A percentile compares a stretch with the other conserved stretches of the same genome.
phyloP scores from a whole-genome alignment of 1,139 yeast species.

The Sugiyamaella paludigena region DNA sequence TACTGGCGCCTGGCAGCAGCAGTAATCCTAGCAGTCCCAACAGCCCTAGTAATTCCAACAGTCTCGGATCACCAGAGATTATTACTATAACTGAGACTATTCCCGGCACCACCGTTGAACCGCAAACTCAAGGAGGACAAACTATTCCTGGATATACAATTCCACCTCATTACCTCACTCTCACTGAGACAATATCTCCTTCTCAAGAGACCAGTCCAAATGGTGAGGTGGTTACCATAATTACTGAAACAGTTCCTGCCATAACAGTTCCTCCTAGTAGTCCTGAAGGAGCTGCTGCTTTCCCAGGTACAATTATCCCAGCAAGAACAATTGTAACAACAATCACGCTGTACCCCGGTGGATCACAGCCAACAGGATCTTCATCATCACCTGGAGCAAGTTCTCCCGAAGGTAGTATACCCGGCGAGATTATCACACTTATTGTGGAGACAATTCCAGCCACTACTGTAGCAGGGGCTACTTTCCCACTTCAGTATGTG shows the following conservation, averaged over 20 bases:
- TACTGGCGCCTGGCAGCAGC: neutral
- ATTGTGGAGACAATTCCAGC: constrained; percentile 17
- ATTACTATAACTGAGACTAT: constrained; percentile 9
- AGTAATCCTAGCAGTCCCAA: neutral
- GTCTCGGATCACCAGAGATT: neutral
- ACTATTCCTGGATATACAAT: constrained; percentile 22
- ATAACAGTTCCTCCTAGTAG: constrained; percentile 15
- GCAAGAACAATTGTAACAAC: constrained; percentile 18
- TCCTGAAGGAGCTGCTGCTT: constrained; percentile 12
- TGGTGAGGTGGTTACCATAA: constrained; percentile 1
- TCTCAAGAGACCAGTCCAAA: constrained; percentile 1
- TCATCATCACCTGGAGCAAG: constrained; percentile 2
- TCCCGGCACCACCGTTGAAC: constrained; percentile 21
- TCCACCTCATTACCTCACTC: constrained; percentile 14
- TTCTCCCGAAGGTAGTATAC: neutral
- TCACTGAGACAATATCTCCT: constrained; percentile 8
- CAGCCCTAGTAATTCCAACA: neutral
- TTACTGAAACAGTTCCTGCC: constrained; percentile 19
- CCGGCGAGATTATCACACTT: constrained; percentile 8
- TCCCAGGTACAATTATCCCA: constrained; percentile 20
- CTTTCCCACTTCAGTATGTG: constrained; percentile 13
- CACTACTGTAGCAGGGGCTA: constrained; percentile 19
- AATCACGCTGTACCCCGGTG: constrained; percentile 13
- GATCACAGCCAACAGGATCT: neutral
- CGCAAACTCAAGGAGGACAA: constrained; percentile 14